These are phyloP conservation scores for Phytopythium chamaehyphon DNA, from an alignment of 352 stramenopile species.

Conservation along the genomic window DNA sequence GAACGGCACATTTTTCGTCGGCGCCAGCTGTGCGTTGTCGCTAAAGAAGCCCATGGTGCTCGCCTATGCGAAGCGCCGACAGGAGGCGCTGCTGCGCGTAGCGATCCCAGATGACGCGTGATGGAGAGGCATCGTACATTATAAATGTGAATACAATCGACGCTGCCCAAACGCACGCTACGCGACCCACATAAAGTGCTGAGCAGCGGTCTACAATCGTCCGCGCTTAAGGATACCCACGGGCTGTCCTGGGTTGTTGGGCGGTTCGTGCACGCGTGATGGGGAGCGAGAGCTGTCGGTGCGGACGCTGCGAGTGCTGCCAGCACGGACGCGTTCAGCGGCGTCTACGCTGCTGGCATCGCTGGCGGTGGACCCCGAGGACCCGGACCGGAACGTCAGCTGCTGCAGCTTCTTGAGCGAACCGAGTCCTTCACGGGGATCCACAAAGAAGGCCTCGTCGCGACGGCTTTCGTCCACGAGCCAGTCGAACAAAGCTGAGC, in stretches of 20 bases:
- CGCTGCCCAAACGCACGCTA: constrained; percentile 39
- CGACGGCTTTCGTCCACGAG: constrained; percentile 45
- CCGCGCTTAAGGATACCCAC: constrained; percentile 56
- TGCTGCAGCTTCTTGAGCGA: constrained; percentile 37
- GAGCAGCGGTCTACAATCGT: constrained; percentile 41
- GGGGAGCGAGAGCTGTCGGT: constrained; percentile 17
- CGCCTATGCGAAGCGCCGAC: constrained; percentile 34
- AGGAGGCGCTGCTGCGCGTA: constrained; percentile 57
- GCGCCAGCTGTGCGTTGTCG: constrained; percentile 68
- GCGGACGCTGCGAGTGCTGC: constrained; percentile 16
- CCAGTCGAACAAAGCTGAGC: constrained; percentile 67
- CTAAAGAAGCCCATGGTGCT: constrained; percentile 56
- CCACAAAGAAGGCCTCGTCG: constrained; percentile 65
- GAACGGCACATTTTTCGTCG: constrained; percentile 80
- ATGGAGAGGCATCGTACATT: neutral
- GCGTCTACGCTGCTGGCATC: neutral
- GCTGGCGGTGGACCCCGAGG: constrained; percentile 9
- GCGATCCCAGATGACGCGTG: constrained; percentile 26
- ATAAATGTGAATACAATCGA: too few relatives aligned
- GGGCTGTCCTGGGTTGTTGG: constrained; percentile 21
- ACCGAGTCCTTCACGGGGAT: constrained; percentile 39
- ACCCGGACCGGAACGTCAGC: constrained; percentile 13
- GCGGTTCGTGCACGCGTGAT: constrained; percentile 10
- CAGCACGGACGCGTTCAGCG: neutral
- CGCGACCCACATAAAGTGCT: constrained; percentile 55